Base-by-base conservation (phyloP, 768 basidiomycete species). In the Leccinum disarticulatum region DNA sequence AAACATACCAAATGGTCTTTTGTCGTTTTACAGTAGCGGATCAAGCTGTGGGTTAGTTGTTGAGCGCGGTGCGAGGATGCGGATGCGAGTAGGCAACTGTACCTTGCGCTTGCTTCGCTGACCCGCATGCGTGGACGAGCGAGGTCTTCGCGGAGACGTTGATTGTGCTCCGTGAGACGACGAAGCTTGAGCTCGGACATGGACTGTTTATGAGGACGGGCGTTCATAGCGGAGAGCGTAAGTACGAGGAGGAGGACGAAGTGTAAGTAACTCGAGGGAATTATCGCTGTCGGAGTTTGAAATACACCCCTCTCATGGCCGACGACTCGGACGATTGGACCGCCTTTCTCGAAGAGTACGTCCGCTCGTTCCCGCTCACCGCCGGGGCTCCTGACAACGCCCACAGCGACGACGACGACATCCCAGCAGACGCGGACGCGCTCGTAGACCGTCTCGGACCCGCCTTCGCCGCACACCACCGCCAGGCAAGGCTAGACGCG, bases 151-250 rank as follows among this genome's bases (percentile, higher is more conserved):
- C 88, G 80, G 70, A 97, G 75, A 64, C 95, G 77, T 63, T 83
- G 80, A 68, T 96, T 98, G 78, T 97, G 94, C 77, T 98, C 95
- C 54, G 88, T 91, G 71, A 98, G 79, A 43, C 95, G 82, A 38
- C 95, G 86, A 63, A 97, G 87, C 84, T 96, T 97, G 72, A 97
- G 90, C 83, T 97, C 95, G 53, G 91, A 92, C 93, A 98, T 96
- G 68, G 93, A 92, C 83, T 95, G 94, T 83, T 90, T 90, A 74
- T 88, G 88, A 27, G 87, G 87, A 67, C 89, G 85, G 58, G 84
- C 78, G 74, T 86, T 89, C 89, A 90, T 90, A 38, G 64, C 68
- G 67, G 52, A 43, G 8, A 47, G 61, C 60, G 33, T 33, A 28
- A 27, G 57, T 48, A 66, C 28, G 22, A 59, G 54, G 13, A 43